Evolutionary conservation across 768 basidiomycete genomes (phyloP).

Genomic region (Lactarius sanguifluus): DNA sequence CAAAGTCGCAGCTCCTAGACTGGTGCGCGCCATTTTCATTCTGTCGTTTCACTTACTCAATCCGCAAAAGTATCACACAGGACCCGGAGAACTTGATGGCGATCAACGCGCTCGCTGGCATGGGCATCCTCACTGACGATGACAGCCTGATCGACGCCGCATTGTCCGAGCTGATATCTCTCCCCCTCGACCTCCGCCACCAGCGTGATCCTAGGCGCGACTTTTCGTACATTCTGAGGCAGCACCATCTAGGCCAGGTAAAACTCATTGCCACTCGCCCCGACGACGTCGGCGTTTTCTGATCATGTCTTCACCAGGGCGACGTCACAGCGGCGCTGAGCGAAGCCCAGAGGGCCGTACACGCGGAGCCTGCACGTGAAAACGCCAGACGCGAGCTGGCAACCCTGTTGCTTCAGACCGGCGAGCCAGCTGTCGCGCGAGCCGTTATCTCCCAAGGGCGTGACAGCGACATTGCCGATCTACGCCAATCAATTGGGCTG

Average conservation of each 20-base stretch:
- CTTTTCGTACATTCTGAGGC: constrained; percentile 68
- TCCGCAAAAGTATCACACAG: constrained; percentile 56
- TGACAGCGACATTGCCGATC: constrained; percentile 39
- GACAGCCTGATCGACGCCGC: constrained; percentile 83
- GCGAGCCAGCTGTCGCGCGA: constrained; percentile 42
- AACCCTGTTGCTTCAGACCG: constrained; percentile 51
- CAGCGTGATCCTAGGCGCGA: constrained; percentile 68
- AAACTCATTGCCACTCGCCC: constrained; percentile 24
- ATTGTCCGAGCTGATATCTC: constrained; percentile 70
- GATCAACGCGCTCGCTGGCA: constrained; percentile 82
- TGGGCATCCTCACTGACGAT: constrained; percentile 82
- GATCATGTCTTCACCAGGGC: constrained; percentile 39
- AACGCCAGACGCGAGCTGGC: constrained; percentile 57
- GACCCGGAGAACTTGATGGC: constrained; percentile 80
- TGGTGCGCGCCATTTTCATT: constrained; percentile 53
- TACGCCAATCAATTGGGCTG: constrained; percentile 47
- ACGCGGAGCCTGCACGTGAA: constrained; percentile 52
- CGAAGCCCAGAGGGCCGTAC: constrained; percentile 56
- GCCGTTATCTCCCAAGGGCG: constrained; percentile 44
- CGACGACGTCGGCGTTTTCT: background rate
- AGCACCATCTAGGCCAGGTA: constrained; percentile 75
- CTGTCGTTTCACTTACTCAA: constrained; percentile 7
- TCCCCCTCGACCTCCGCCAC: constrained; percentile 64
- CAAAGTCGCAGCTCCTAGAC: constrained; percentile 77
- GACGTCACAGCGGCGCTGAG: constrained; percentile 34